Evolutionary conservation across 805 yeast species (phyloP).

Genomic region (Blastobotrys mokoenaii): DNA sequence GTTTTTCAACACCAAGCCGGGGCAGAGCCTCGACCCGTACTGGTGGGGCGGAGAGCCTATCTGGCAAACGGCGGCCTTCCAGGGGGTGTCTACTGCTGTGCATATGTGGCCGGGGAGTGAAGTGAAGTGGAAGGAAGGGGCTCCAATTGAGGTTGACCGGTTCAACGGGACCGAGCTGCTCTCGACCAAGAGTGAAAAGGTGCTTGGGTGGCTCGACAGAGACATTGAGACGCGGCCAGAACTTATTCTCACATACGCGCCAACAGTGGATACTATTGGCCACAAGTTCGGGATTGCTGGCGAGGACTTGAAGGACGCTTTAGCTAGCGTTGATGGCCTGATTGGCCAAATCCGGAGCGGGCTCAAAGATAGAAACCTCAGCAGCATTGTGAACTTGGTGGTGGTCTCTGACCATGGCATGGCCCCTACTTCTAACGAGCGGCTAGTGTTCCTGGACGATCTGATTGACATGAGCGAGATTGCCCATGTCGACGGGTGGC

Average conservation of each 20-base stretch:
- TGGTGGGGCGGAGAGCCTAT: conserved; percentile 92
- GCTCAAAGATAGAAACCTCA: conserved; percentile 46
- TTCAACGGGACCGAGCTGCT: conserved; percentile 60
- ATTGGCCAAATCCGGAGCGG: conserved; percentile 43
- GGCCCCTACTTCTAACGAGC: conserved; percentile 72
- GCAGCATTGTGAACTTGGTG: conserved; percentile 60
- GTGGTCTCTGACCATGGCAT: conserved; percentile 89
- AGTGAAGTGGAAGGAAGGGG: conserved; percentile 44
- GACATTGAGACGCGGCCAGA: conserved; percentile 57
- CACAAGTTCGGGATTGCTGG: conserved; percentile 68
- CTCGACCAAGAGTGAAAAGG: conserved; percentile 45
- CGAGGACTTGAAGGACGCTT: conserved; percentile 41
- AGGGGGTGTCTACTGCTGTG: conserved; percentile 60
- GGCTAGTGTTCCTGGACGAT: conserved; percentile 68
- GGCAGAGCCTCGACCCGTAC: conserved; percentile 40
- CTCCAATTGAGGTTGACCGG: conserved; percentile 47
- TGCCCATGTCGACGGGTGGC: conserved; percentile 74
- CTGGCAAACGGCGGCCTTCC: conserved; percentile 67
- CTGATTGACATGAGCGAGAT: conserved; percentile 45
- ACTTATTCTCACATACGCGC: conserved; percentile 67
- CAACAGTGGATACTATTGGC: conserved; percentile 73
- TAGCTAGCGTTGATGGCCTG: conserved; percentile 58
- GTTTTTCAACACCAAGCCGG: conserved; percentile 56
- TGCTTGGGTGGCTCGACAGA: conserved; percentile 60
- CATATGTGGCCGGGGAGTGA: conserved; percentile 98